phyloP scores from a whole-genome alignment of 495 filamentous ascomycete genomes.

The Staphylotrichum tortipilum region DNA sequence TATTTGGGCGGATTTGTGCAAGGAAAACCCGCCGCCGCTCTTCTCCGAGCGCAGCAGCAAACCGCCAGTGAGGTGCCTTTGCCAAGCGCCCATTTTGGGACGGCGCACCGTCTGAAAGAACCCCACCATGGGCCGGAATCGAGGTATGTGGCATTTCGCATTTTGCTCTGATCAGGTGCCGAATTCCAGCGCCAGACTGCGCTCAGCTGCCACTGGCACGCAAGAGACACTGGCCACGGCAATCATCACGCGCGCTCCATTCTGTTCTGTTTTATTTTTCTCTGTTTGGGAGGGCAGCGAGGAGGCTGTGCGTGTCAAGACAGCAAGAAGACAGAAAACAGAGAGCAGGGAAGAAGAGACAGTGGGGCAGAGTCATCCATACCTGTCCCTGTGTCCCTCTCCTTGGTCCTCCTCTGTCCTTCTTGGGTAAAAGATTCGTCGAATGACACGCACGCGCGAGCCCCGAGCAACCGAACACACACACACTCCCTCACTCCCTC shows the following conservation, averaged over 20 bases:
- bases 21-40: too few species aligned
- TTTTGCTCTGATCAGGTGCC: background rate
- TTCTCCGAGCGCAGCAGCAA: too few species aligned
- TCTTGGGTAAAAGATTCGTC: background rate
- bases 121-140: constrained; percentile 35
- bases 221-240: constrained; percentile 3
- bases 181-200: background rate
- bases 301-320: background rate
- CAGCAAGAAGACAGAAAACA: too few species aligned
- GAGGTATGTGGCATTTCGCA: constrained; percentile 35
- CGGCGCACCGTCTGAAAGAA: constrained; percentile 11
- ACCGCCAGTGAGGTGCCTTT: background rate
- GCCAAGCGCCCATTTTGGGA: constrained; percentile 3
- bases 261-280: too few species aligned
- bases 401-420: too few species aligned
- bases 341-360: too few species aligned
- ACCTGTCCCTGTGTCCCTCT: too few species aligned
- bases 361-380: too few species aligned
- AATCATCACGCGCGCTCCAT: too few species aligned
- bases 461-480: background rate
- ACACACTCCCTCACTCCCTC: too few species aligned
- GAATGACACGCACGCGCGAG: background rate
- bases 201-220: background rate
- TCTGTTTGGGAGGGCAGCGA: too few species aligned
- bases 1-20: background rate